A percentile compares a stretch with the other conserved stretches of the same genome.
phyloP scores from a whole-genome alignment of 192 early-diverging fungal genomes.

The Backusella tuberculispora region DNA sequence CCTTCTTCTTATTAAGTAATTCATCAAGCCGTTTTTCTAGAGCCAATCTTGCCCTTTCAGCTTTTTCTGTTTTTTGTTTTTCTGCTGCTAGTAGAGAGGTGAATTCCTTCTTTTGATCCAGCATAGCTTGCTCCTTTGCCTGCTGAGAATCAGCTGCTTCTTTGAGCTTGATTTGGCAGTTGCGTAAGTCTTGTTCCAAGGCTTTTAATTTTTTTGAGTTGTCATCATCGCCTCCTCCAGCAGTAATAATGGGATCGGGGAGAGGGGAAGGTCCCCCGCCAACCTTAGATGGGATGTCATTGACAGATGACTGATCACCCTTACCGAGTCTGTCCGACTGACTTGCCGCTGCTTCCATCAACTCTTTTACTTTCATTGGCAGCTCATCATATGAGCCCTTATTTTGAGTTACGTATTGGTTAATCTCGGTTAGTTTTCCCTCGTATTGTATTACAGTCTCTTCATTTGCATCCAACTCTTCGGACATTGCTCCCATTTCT shows the following conservation, averaged over 20 bases:
- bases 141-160: constrained; percentile 6
- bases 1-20: constrained; percentile 50
- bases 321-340: neutral
- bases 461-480: constrained; percentile 25
- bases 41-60: constrained; percentile 40
- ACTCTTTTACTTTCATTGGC: constrained; percentile 11
- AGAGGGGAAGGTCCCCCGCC: constrained; percentile 3
- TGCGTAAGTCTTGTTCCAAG: neutral
- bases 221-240: no score
- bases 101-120: constrained; percentile 14
- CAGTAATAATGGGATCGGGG: neutral
- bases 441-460: neutral
- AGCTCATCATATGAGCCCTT: constrained; percentile 12
- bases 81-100: constrained; percentile 8
- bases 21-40: constrained; percentile 56
- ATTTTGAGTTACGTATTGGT: constrained; percentile 5
- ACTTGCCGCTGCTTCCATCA: neutral
- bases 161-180: constrained; percentile 7
- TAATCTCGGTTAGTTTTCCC: constrained; percentile 11
- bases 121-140: neutral
- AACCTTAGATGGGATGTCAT: constrained; percentile 5
- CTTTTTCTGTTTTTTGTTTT: constrained; percentile 11
- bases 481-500: constrained; percentile 15
- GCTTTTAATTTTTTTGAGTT: neutral
- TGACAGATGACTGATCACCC: constrained; percentile 22